A percentile compares a stretch with the other conserved stretches of the same genome.
These are phyloP conservation scores for Wickerhamiella slavikovae DNA, from an alignment of 805 yeast genomes.

Conservation along the genomic window DNA sequence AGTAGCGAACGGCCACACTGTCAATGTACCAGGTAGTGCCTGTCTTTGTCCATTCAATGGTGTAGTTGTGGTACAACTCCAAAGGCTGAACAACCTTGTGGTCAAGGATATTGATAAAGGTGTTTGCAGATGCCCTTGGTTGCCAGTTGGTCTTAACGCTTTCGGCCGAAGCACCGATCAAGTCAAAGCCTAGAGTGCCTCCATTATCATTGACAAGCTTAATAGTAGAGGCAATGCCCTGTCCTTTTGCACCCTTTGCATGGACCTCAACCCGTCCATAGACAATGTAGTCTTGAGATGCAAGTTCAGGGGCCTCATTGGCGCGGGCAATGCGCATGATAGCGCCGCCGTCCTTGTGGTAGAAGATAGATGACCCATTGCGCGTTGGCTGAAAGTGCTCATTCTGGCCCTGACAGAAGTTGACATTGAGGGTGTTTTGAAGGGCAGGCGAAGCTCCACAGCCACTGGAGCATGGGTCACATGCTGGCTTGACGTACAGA, in stretches of 20 bases:
- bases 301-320: neutral
- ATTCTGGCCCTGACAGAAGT: slow-evolving; percentile 25
- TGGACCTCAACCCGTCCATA: slow-evolving; percentile 66
- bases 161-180: slow-evolving; percentile 60
- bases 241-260: slow-evolving; percentile 53
- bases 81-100: too few species aligned
- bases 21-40: slow-evolving; percentile 51
- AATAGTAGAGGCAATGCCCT: slow-evolving; percentile 63
- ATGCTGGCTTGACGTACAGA: neutral
- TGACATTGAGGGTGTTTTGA: slow-evolving; percentile 30
- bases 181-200: slow-evolving; percentile 80
- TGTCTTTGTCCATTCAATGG: slow-evolving; percentile 66
- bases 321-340: too few species aligned
- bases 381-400: slow-evolving; percentile 3
- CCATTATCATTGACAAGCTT: slow-evolving; percentile 66
- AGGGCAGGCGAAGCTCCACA: slow-evolving; percentile 26
- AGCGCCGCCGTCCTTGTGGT: neutral
- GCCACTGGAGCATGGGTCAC: neutral
- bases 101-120: too few species aligned
- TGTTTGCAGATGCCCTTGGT: too few species aligned
- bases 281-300: slow-evolving; percentile 47
- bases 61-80: slow-evolving; percentile 47
- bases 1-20: slow-evolving; percentile 45
- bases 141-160: slow-evolving; percentile 47
- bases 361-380: neutral